Percentiles rank a stretch among this genome's conserved stretches.
These are phyloP conservation scores for Aspergillus egyptiacus DNA, from an alignment of 495 filamentous ascomycete species.

Conservation along the genomic window DNA sequence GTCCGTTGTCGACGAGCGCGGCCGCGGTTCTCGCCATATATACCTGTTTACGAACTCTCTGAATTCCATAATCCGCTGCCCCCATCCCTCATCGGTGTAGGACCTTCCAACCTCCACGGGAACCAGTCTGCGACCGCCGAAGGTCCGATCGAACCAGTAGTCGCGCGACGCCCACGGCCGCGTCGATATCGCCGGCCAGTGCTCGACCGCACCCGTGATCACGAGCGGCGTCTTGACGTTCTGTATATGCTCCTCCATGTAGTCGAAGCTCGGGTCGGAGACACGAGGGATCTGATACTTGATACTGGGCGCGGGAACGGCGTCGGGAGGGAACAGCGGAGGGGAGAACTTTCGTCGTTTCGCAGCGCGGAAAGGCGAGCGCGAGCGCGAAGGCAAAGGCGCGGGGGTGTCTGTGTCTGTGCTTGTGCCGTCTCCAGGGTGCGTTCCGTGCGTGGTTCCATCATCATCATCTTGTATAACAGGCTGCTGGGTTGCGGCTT, in stretches of 20 bases:
- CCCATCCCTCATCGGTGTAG: constrained; percentile 85
- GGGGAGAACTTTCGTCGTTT: constrained; percentile 34
- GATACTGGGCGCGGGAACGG: constrained; percentile 29
- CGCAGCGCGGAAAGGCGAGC: constrained; percentile 13
- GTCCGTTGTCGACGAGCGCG: neutral
- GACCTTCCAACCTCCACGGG: constrained; percentile 85
- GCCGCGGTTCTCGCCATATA: constrained; percentile 35
- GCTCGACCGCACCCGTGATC: constrained; percentile 53
- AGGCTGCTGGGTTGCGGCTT: constrained; percentile 16
- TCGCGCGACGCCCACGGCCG: constrained; percentile 64
- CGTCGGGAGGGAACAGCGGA: constrained; percentile 38
- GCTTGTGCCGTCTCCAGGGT: neutral
- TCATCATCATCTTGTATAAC: neutral
- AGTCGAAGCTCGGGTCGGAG: constrained; percentile 46
- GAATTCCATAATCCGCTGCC: constrained; percentile 75
- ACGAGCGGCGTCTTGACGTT: constrained; percentile 56
- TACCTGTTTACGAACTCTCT: constrained; percentile 61
- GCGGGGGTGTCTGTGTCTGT: too few relatives aligned
- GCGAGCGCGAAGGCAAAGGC: constrained; percentile 17
- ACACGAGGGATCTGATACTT: constrained; percentile 31
- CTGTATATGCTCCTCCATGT: constrained; percentile 60
- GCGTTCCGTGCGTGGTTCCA: neutral
- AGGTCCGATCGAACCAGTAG: constrained; percentile 71
- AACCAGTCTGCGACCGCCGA: constrained; percentile 71
- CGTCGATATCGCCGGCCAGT: constrained; percentile 75